Base-by-base conservation (phyloP, 176 grass and related monocot genomes). In the Rhynchospora pubera region DNA sequence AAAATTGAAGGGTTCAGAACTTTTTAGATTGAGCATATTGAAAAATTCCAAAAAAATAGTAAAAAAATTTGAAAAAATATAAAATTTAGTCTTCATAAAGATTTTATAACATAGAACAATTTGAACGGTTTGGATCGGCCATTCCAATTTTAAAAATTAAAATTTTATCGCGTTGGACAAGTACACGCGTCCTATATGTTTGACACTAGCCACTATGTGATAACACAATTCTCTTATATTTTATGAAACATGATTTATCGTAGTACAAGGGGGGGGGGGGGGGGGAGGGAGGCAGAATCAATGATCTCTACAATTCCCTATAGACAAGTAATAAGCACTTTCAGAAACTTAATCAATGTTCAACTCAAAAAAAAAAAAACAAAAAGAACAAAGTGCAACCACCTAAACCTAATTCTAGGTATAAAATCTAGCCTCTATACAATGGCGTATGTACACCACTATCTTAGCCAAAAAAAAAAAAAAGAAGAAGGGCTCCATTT, bases 371-470 rank as follows among this genome's bases (percentile, higher is more conserved):
- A 66, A 30, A 16, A 62, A 61, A 61, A 12, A 45, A 80, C 13
- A 60, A 82, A 30, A 82, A 81, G 61, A 45, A 62, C 7, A 79
- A 45, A 46, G 51, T 64, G 19, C 9, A 64, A 80, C 56, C 30
- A 61, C 9, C 78, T 82, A 82, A 82, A 82, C 79, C 79, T 82
- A 82, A 51, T 82, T 82, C 60, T 65, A 82, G 59, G 59, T 82
- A 82, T 24, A 5, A 48, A 66, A 51, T 65, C 2, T 64, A 66
- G 18, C 45, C 21, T 52, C 79, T 82, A 82, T 82, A 82, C 79
- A 82, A 66, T 64, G 59, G 44, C 42, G 44, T 66, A 82, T 82
- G 58, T 82, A 82, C 79, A 81, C 58, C 79, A 48, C 58, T 46
- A 82, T 42, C 48, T 59, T 79, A 64, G 79, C 34, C 32, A 32